phyloP scores from a whole-genome alignment of 2,329 filamentous ascomycete species.

The Nigrograna mackinnonii region DNA sequence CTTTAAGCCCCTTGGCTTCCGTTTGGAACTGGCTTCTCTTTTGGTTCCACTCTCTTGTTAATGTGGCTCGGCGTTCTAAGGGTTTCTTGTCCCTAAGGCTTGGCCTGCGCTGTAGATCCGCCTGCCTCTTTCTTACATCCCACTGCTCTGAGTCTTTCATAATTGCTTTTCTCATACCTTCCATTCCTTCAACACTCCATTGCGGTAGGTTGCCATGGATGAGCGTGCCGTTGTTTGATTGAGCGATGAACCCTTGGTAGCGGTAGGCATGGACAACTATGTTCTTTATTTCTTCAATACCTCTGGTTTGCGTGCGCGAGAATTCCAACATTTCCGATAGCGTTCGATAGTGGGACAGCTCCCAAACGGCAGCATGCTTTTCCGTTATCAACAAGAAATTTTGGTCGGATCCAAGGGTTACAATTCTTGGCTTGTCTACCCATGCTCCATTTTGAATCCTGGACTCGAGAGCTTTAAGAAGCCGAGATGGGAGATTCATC shows the following conservation, averaged over 20 bases:
- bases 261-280: conserved; percentile 34
- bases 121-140: conserved; percentile 4
- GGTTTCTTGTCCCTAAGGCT: conserved; percentile 3
- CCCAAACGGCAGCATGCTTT: conserved; percentile 31
- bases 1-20: conserved; percentile 26
- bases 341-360: conserved; percentile 24
- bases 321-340: conserved; percentile 21
- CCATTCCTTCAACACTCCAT: conserved; percentile 20
- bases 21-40: conserved; percentile 26
- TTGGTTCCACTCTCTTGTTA: conserved; percentile 30
- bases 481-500: conserved; percentile 30
- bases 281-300: conserved; percentile 21
- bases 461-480: conserved; percentile 26
- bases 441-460: conserved; percentile 33
- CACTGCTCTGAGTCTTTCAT: conserved; percentile 18
- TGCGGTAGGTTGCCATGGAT: conserved; percentile 28
- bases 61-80: conserved; percentile 23
- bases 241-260: conserved; percentile 30
- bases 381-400: conserved; percentile 36
- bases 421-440: conserved; percentile 33
- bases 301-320: conserved; percentile 14
- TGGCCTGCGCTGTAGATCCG: conserved; percentile 2
- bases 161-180: conserved; percentile 21
- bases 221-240: conserved; percentile 25
- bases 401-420: conserved; percentile 30